Evolutionary conservation across 495 filamentous ascomycete species (phyloP), one percentile per base, ranked within the genome.

Genomic region (Geopyxis carbonaria): DNA sequence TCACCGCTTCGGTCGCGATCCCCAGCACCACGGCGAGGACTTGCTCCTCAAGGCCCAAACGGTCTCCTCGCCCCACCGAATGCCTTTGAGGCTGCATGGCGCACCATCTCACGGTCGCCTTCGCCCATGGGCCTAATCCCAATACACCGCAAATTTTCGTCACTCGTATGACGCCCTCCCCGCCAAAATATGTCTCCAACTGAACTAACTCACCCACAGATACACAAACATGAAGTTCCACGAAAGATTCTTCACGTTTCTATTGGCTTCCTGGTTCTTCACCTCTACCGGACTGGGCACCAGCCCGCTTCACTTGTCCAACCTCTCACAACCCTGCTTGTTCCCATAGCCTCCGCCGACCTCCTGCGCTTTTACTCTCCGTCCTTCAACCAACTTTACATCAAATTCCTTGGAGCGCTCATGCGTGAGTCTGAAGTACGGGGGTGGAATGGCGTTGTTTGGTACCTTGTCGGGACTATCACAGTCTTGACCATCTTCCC

Each of bases 371-470:
- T 91, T 59, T 75, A 72, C 45, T 82, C 70, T 40, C 71, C 75
- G 24, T 65, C 72, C 2, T 68, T 99, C 56, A 99, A 99, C 57
- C 69, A 73, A 16, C 46, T 94, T 21, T 99, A 99, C 55, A 86
- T 93, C 43, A 70, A 68, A 21, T 72, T 70, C 24, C 52, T 93
- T 14, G 89, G 89, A 23, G 80, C 84, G 10, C 64, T 95, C 42
- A 99, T 99, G 89, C 79, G 89, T 39, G 89, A 99, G 64, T 81
- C 75, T 39, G 89, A 99, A 60, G 92, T 85, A 38, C 63, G 70
- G 11, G 80, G 81, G 23, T 95, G 78, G 64, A 99, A 99, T 55
- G 89, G 89, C 28, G 87, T 94, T 38, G 86, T 99, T 40, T 93
- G 80, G 69, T 99, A 94, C 52, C 70, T 99, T 4, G 68, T 92